These are phyloP conservation scores for Pseudogymnoascus sp. DNA, from an alignment of 2,329 filamentous ascomycete genomes.

Conservation along the genomic window DNA sequence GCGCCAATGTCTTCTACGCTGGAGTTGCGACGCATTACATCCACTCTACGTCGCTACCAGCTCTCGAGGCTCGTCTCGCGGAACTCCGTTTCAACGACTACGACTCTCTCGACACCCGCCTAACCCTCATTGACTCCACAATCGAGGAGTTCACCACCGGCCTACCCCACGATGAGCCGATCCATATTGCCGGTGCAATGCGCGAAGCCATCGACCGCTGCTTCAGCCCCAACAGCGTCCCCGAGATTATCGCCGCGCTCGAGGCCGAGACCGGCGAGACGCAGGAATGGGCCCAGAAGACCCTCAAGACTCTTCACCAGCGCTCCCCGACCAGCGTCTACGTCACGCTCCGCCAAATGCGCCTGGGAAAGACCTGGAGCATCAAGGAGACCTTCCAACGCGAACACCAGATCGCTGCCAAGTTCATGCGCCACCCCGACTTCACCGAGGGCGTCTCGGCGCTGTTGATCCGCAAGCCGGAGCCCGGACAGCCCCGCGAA, in stretches of 20 bases:
- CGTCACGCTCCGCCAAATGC: slow-evolving; percentile 79
- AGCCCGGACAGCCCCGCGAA: slow-evolving; percentile 34
- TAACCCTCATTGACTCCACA: slow-evolving; percentile 71
- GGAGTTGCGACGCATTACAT: slow-evolving; percentile 95
- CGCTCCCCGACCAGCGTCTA: slow-evolving; percentile 82
- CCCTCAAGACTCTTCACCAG: slow-evolving; percentile 63
- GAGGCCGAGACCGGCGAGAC: slow-evolving; percentile 35
- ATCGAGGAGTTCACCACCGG: slow-evolving; percentile 89
- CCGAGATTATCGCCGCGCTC: slow-evolving; percentile 58
- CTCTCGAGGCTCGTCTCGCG: slow-evolving; percentile 75
- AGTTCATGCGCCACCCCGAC: slow-evolving; percentile 87
- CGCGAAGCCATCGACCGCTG: slow-evolving; percentile 79
- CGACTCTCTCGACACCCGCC: slow-evolving; percentile 52
- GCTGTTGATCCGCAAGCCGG: slow-evolving; percentile 64
- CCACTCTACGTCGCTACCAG: slow-evolving; percentile 77
- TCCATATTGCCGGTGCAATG: slow-evolving; percentile 59
- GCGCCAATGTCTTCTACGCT: slow-evolving; percentile 80
- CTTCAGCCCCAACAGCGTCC: slow-evolving; percentile 61
- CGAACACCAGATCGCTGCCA: slow-evolving; percentile 75
- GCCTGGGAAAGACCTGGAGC: slow-evolving; percentile 64
- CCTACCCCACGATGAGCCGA: slow-evolving; percentile 66
- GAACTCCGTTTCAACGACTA: slow-evolving; percentile 85
- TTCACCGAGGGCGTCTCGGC: slow-evolving; percentile 89
- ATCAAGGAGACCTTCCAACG: slow-evolving; percentile 79
- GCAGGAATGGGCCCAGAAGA: slow-evolving; percentile 70